Base-by-base conservation (phyloP, 1,284 basidiomycete genomes). In the Paramarasmius palmivorus region DNA sequence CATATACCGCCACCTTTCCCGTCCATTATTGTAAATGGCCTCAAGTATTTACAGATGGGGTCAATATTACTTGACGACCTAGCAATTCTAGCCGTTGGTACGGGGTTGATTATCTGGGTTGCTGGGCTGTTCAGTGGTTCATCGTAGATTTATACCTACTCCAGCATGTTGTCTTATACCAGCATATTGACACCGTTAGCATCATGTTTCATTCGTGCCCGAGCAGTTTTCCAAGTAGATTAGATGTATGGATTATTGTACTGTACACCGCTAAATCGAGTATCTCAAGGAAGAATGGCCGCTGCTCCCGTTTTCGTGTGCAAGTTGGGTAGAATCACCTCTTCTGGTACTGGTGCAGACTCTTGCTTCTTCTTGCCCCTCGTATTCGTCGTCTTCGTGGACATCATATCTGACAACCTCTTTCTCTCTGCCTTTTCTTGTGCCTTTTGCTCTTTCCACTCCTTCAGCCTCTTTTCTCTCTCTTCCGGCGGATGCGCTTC, bases 1-100 rank as follows among this genome's bases (percentile, higher is more conserved):
- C 73, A 84, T 57, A 74, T 91, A 4, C 89, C 89, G 3, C 71
- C 81, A 29, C 81, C 83, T 5, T 54, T 89, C n/a, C 79, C 84
- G 0, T 76, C 81, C 0, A 53, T 86, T 20, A 79, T 90, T 55
- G 71, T 77, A 38, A 83, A 84, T 57, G 74, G 73, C 1, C 63
- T 88, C 52, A 84, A 83, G 57, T 90, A 91, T 68, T 56, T 85
- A 25, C 81, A 82, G 54, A 82, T 92, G 76, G 79, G 76, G 10
- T 77, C 80, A 2, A 64, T 81, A 22, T 77, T 90, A 63, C 65
- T 90, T 19, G 84, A 91, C 58, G 88, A 90, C 60, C 63, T 91
- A 0, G 80, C 88, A 3, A 79, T 78, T 0, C 63, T 87, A 5
- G 63, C 91, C 7, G 79, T 91, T 23, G 86, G 83, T 2, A 64